Evolutionary conservation across 179 eudicot genomes (phyloP).

Genomic region (Sideroxylon spinosum): DNA sequence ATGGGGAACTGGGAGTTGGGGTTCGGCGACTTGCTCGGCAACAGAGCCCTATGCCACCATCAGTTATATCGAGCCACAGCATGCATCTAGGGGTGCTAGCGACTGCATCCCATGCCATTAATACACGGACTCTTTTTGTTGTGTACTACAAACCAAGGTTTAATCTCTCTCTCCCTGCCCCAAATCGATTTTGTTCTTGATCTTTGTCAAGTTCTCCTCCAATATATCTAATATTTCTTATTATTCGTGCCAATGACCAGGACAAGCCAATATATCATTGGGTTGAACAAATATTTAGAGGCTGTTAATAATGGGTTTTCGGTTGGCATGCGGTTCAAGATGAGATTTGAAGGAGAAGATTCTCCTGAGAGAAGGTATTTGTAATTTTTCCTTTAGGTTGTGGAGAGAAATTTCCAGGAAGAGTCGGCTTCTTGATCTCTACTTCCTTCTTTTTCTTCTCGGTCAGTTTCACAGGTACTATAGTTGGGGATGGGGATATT

Average conservation of each 20-base stretch:
- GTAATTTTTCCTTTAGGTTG: background rate
- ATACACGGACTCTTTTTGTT: slow-evolving; percentile 46
- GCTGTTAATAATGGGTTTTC: slow-evolving; percentile 49
- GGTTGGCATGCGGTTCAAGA: slow-evolving; percentile 76
- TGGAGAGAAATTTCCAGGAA: background rate
- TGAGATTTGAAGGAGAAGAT: slow-evolving; percentile 91
- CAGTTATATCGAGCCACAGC: slow-evolving; percentile 82
- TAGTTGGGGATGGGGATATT: slow-evolving; percentile 60
- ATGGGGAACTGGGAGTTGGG: slow-evolving; percentile 73
- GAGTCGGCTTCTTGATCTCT: background rate
- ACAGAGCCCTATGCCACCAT: slow-evolving; percentile 63
- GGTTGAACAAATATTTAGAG: slow-evolving; percentile 70
- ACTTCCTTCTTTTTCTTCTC: slow-evolving; percentile 1
- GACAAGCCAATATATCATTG: slow-evolving; percentile 77
- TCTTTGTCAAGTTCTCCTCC: background rate
- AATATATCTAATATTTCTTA: background rate
- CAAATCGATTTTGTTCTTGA: background rate
- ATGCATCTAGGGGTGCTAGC: slow-evolving; percentile 96
- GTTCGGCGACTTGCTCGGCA: slow-evolving; percentile 63
- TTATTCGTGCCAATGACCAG: slow-evolving; percentile 30
- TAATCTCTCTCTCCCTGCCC: background rate
- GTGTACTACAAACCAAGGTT: slow-evolving; percentile 86
- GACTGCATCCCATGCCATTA: slow-evolving; percentile 73
- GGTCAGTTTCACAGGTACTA: slow-evolving; percentile 72
- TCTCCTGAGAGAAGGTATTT: slow-evolving; percentile 75